Base-by-base conservation (phyloP, 177 flowering plant genomes). In the Vitis hybrid region DNA sequence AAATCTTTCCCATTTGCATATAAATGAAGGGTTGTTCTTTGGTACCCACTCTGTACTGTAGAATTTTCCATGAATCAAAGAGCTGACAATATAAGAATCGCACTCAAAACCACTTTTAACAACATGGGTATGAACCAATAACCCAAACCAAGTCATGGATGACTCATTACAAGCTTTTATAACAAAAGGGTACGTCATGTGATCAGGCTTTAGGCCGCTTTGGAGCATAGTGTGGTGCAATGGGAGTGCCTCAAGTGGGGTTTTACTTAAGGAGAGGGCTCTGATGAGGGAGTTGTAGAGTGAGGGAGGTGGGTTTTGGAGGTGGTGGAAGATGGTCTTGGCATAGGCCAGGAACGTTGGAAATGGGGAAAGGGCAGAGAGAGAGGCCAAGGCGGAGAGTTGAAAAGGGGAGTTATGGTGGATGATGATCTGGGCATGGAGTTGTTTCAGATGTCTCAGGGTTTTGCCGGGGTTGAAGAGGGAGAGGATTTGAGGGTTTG, bases 151-250 rank as follows among this genome's bases (percentile, higher is more conserved):
- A 11, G 17, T 65, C 50, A 68, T 45, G 3, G 67, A 62, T 3
- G 73, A 73, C 15, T 50, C 75, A 1, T 70, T 62, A 50, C 79
- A 81, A 7, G 79, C 84, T 69, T 78, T 81, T 40, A 78, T 59
- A n/a, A 81, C 75, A 65, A 81, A 81, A 7, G 82, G 84, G 69
- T 56, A 81, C 62, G 82, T 81, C 50, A 72, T 71, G 23, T 75
- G 73, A 64, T 81, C 76, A 7, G 78, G 84, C 18, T 45, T 56
- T 3, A 62, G 56, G 50, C 79, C 77, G 30, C 61, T 14, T 1
- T 56, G 72, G 3, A 70, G 69, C 79, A 81, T 78, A 5, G 60
- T 61, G n/a, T 34, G 58, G 64, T 70, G 76, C 21, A 78, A 48
- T 13, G n/a, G 18, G 11, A 81, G 51, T 1, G 80, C 78, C 40